Conservation (phyloP, 2,329 filamentous ascomycete genomes). For the Scytalidium sp. region DNA sequence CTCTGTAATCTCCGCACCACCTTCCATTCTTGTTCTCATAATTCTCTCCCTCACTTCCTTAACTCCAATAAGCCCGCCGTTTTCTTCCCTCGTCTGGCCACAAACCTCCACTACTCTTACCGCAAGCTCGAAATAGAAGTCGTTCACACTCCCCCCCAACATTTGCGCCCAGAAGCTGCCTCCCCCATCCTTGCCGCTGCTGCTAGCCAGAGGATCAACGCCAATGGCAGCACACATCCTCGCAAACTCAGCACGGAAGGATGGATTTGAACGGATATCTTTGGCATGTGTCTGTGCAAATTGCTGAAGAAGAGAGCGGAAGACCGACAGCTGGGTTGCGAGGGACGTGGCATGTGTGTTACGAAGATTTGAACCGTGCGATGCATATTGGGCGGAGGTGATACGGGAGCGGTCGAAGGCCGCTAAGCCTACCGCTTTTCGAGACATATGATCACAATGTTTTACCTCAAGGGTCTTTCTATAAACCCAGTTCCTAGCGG, state of each 20-base stretch:
- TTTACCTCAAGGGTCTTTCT: too few species aligned
- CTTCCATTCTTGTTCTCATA: constrained; percentile 68
- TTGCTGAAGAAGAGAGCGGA: constrained; percentile 91
- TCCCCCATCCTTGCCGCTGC: constrained; percentile 46
- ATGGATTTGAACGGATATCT: constrained; percentile 92
- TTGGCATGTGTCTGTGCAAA: constrained; percentile 93
- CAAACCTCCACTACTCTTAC: constrained; percentile 96
- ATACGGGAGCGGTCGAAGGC: constrained; percentile 85
- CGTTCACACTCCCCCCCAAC: constrained; percentile 86
- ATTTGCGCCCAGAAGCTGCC: constrained; percentile 90
- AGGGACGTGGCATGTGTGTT: constrained; percentile 81
- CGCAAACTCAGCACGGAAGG: constrained; percentile 93
- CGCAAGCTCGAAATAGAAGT: constrained; percentile 97
- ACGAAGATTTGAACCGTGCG: constrained; percentile 84
- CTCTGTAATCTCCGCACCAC: constrained; percentile 75
- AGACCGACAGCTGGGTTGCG: constrained; percentile 90
- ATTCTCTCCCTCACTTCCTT: constrained; percentile 77
- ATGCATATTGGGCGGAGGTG: constrained; percentile 84
- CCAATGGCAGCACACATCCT: constrained; percentile 98
- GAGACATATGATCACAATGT: constrained; percentile 48
- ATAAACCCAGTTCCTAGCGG: too few species aligned
- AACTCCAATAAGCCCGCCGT: constrained; percentile 86
- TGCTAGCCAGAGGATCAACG: constrained; percentile 85
- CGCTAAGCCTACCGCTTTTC: constrained; percentile 84
- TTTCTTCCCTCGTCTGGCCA: constrained; percentile 79